Base-by-base conservation (phyloP, 495 filamentous ascomycete species). In the Paragyromitra xinjiangensis region DNA sequence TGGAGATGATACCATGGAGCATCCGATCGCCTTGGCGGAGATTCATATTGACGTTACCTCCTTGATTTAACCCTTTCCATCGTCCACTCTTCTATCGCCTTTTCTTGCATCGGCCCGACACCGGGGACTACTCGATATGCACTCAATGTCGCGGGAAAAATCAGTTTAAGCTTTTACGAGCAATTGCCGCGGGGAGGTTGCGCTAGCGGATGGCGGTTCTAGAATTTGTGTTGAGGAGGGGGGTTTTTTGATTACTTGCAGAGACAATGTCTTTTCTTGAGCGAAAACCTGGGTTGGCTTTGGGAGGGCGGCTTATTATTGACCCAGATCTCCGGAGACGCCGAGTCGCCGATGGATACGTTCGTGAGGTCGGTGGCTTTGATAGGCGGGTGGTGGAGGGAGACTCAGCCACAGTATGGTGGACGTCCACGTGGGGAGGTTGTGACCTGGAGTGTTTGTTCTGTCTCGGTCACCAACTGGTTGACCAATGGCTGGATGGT, bases 91-190 rank as follows among this genome's bases (percentile, higher is more conserved):
- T n/a, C 53, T 19, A 12, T 34, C 29, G 29, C 29, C 55, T 11
- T 48, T 45, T 40, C 42, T 9, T 7, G 42, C 19, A 0, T 19
- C 26, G 14, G 39, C 14, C 39, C 55, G 40, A 26, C 39, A 62
- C 19, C 67, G 67, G 67, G 67, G 40, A 70, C 67, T 40, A 70
- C 44, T 59, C 40, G 16, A 51, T 51, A 16, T 51, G 48, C 48
- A 51, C n/a, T 51, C 1, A 19, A 7, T n/a, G 3, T 44, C 7
- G 42, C 12, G 9, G n/a, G 48, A 50, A 50, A 16, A n/a, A 50
- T 50, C 14, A 16, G 48, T 51, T 51, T 19, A 51, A 51, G 53
- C 53, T 56, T 56, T 26, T 9, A 56, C 4, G 48, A 16, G 6
- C 29, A 3, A 34, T 34, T 34, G 29, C 29, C 29, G 29, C 29